Evolutionary conservation across 257 asterid genomes (phyloP).

Genomic region (Salvia miltiorrhiza): DNA sequence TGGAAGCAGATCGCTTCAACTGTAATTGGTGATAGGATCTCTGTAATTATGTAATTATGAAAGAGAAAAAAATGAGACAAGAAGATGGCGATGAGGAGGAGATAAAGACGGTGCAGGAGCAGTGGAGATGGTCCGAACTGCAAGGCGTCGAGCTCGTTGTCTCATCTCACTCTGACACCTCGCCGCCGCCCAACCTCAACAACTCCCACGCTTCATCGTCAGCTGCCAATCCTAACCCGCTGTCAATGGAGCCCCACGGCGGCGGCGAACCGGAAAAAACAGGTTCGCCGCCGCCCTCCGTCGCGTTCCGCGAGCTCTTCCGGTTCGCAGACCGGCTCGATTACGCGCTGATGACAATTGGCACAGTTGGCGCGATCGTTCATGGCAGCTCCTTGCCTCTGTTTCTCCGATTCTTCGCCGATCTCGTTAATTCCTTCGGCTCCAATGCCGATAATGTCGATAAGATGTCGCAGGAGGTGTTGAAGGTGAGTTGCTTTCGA

Average conservation of each 20-base stretch:
- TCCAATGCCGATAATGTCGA: constrained; percentile 74
- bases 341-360: constrained; percentile 63
- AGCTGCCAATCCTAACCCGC: background rate
- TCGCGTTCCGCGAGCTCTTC: constrained; percentile 60
- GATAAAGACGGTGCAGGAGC: constrained; percentile 56
- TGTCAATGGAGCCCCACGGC: constrained; percentile 6
- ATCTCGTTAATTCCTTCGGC: constrained; percentile 94
- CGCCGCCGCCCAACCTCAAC: background rate
- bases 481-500: constrained; percentile 45
- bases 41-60: too few relatives aligned
- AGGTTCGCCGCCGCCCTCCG: constrained; percentile 38
- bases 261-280: constrained; percentile 29
- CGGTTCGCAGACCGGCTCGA: constrained; percentile 86
- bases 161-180: constrained; percentile 31
- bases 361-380: constrained; percentile 84
- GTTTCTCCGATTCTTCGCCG: constrained; percentile 92
- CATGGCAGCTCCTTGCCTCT: too few relatives aligned
- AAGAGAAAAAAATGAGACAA: constrained; percentile 43
- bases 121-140: constrained; percentile 80
- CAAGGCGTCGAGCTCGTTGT: constrained; percentile 77
- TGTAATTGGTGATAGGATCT: too few relatives aligned
- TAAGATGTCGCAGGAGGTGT: constrained; percentile 86
- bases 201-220: background rate
- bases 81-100: constrained; percentile 50
- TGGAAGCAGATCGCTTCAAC: too few relatives aligned